These are phyloP conservation scores for Epichloe typhina DNA, from an alignment of 2,329 filamentous ascomycete genomes.

Conservation along the genomic window DNA sequence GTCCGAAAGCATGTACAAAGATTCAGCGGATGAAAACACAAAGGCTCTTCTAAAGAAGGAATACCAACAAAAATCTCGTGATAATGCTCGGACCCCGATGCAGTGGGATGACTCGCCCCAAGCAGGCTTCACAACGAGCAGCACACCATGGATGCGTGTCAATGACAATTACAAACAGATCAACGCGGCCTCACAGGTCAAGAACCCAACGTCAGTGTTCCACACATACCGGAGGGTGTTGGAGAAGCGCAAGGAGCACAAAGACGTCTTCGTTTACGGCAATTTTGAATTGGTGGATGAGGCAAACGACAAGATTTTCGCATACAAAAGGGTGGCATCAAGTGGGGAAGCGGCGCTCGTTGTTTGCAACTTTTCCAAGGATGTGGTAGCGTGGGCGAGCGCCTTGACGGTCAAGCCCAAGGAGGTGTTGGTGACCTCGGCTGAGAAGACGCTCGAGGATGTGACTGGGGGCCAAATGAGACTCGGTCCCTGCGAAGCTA, in stretches of 20 bases:
- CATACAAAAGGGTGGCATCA: slow-evolving; percentile 22
- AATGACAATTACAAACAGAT: slow-evolving; percentile 48
- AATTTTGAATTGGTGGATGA: slow-evolving; percentile 29
- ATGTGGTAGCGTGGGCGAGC: slow-evolving; percentile 19
- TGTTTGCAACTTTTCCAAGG: slow-evolving; percentile 25
- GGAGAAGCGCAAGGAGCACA: slow-evolving; percentile 43
- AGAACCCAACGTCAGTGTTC: slow-evolving; percentile 37
- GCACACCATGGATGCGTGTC: slow-evolving; percentile 56
- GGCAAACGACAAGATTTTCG: slow-evolving; percentile 22
- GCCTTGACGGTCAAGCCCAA: slow-evolving; percentile 11
- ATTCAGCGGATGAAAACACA: slow-evolving; percentile 24
- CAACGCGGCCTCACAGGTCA: slow-evolving; percentile 46
- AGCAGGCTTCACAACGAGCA: slow-evolving; percentile 48
- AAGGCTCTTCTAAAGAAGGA: slow-evolving; percentile 25
- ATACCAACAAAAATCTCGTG: slow-evolving; percentile 48
- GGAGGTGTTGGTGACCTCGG: slow-evolving; percentile 22
- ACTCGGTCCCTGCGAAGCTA: slow-evolving; percentile 24
- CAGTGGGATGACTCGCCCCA: slow-evolving; percentile 52
- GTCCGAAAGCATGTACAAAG: slow-evolving; percentile 23
- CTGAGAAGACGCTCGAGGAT: slow-evolving; percentile 16
- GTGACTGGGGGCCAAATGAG: slow-evolving; percentile 15
- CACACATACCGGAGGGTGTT: slow-evolving; percentile 49
- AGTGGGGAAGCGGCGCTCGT: slow-evolving; percentile 21
- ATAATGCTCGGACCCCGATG: slow-evolving; percentile 60
- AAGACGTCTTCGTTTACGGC: slow-evolving; percentile 55